These are phyloP conservation scores for Yamadazyma olivae DNA, from an alignment of 805 yeast genomes.

Conservation along the genomic window DNA sequence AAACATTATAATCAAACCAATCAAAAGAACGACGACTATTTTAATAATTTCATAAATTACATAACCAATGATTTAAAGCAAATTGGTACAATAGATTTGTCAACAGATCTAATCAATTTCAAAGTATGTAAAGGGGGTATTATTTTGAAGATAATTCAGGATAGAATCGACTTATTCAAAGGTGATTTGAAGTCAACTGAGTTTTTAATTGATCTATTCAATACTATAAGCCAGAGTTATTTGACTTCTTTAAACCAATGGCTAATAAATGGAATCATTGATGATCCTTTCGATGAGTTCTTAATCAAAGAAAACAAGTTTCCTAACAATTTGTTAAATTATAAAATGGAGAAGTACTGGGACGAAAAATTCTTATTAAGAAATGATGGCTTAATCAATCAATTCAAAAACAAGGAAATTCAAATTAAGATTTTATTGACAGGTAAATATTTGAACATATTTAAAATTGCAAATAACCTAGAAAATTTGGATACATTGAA, in stretches of 20 bases:
- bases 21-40: constrained; percentile 14
- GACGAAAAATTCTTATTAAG: constrained; percentile 70
- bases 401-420: constrained; percentile 49
- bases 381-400: constrained; percentile 70
- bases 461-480: constrained; percentile 56
- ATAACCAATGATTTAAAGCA: constrained; percentile 39
- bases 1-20: not conserved
- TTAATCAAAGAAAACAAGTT: constrained; percentile 50
- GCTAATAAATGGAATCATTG: constrained; percentile 69
- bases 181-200: constrained; percentile 62
- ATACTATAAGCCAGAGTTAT: constrained; percentile 60
- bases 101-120: constrained; percentile 48
- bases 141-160: constrained; percentile 60
- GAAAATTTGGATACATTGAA: constrained; percentile 28
- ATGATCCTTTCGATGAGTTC: constrained; percentile 83
- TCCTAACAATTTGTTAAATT: constrained; percentile 25
- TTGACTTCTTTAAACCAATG: constrained; percentile 70
- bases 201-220: constrained; percentile 52
- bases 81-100: constrained; percentile 47
- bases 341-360: constrained; percentile 64
- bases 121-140: constrained; percentile 76
- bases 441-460: constrained; percentile 80
- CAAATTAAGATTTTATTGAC: constrained; percentile 71
- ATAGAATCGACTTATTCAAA: constrained; percentile 49
- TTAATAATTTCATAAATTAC: constrained; percentile 30